Percentiles rank a stretch among this genome's conserved stretches.
These are phyloP conservation scores for Blastocystis sp. DNA, from an alignment of 352 stramenopile species.

Conservation along the genomic window DNA sequence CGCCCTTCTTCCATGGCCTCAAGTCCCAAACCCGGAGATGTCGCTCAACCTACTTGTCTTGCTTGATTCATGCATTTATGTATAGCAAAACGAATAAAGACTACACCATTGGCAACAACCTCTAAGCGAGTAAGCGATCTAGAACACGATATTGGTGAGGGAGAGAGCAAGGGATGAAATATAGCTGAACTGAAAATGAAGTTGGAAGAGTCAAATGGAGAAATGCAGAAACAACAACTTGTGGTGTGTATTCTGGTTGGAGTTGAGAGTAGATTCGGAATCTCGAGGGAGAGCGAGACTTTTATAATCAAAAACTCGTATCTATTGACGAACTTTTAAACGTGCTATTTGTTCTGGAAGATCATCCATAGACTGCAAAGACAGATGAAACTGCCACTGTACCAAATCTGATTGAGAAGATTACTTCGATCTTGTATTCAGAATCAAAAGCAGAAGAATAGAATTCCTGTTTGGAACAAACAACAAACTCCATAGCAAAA, in stretches of 20 bases:
- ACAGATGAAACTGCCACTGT: not conserved
- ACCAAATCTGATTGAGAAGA: not conserved
- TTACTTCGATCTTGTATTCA: not conserved
- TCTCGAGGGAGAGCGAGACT: constrained; percentile 88
- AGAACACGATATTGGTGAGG: constrained; percentile 33
- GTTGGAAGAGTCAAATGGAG: constrained; percentile 69
- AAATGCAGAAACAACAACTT: not conserved
- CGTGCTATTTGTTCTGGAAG: not conserved
- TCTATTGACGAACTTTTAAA: constrained; percentile 88
- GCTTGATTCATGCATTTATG: not conserved
- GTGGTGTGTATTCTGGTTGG: not conserved
- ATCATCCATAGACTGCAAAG: constrained; percentile 14
- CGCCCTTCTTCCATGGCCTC: not conserved
- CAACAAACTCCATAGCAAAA: not conserved
- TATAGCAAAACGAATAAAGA: constrained; percentile 21
- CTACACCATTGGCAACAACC: not conserved
- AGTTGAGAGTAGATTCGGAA: constrained; percentile 72
- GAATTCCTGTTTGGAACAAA: constrained; percentile 8
- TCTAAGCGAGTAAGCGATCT: not conserved
- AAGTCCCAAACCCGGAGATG: not conserved
- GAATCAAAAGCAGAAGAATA: not conserved
- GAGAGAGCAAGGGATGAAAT: constrained; percentile 63
- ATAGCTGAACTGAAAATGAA: constrained; percentile 73
- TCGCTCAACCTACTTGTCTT: not conserved
- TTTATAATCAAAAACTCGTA: constrained; percentile 97